phyloP scores from a whole-genome alignment of 2,329 filamentous ascomycete species.

The Malbranchea zuffiana region DNA sequence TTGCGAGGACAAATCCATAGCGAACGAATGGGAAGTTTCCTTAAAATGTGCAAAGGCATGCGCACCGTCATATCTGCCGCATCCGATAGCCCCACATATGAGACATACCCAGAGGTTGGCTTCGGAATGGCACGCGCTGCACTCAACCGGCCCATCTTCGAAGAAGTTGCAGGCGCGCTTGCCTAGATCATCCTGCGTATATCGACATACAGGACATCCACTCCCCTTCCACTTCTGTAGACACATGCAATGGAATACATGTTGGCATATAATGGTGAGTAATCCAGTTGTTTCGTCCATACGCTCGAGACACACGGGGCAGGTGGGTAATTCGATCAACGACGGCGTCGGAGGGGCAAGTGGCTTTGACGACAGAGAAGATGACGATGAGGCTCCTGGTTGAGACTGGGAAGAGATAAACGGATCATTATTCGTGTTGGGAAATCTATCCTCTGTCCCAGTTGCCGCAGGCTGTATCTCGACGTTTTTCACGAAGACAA shows the following conservation, averaged over 20 bases:
- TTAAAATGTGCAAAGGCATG: conserved; percentile 93
- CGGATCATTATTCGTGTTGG: conserved; percentile 52
- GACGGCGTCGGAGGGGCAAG: conserved; percentile 68
- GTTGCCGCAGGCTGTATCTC: conserved; percentile 46
- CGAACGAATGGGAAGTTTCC: conserved; percentile 77
- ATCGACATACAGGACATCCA: conserved; percentile 88
- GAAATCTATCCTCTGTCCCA: conserved; percentile 41
- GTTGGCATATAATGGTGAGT: conserved; percentile 91
- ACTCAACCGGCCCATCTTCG: conserved; percentile 49
- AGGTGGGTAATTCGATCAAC: conserved; percentile 84
- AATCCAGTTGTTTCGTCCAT: conserved; percentile 97
- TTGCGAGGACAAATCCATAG: conserved; percentile 84
- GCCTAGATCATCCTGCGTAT: conserved; percentile 55
- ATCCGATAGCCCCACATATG: conserved; percentile 85
- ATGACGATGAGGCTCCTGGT: conserved; percentile 27
- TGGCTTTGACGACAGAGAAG: conserved; percentile 48
- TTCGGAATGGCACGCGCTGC: conserved; percentile 66
- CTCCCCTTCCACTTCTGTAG: conserved; percentile 91
- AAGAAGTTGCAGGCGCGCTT: conserved; percentile 42
- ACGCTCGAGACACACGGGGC: conserved; percentile 87
- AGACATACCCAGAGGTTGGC: conserved; percentile 91
- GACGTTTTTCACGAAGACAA: conserved; percentile 87
- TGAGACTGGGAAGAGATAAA: conserved; percentile 39
- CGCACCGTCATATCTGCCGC: conserved; percentile 84
- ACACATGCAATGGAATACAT: conserved; percentile 95